phyloP scores from a whole-genome alignment of 805 yeast species.

The Lachancea thermotolerans region DNA sequence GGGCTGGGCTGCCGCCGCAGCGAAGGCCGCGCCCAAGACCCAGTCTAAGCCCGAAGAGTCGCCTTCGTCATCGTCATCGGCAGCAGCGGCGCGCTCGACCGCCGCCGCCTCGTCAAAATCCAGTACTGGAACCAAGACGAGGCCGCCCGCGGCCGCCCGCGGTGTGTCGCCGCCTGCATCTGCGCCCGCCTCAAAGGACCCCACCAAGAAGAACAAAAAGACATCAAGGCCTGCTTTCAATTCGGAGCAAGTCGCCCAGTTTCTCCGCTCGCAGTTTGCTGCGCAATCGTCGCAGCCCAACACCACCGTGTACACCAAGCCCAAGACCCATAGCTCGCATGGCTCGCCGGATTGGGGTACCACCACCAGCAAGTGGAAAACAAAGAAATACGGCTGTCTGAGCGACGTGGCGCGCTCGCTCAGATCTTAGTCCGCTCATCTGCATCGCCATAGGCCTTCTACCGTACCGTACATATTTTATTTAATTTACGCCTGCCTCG shows the following conservation, averaged over 20 bases:
- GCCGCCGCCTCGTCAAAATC: not conserved
- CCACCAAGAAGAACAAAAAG: slow-evolving; percentile 6
- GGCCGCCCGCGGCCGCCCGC: not conserved
- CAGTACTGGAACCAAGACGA: not conserved
- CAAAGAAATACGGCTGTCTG: slow-evolving; percentile 27
- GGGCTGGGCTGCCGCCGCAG: slow-evolving; percentile 32
- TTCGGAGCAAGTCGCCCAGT: slow-evolving; percentile 21
- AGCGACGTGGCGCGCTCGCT: slow-evolving; percentile 24
- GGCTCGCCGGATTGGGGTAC: slow-evolving; percentile 26
- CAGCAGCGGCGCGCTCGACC: too few relatives aligned
- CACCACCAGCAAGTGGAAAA: slow-evolving; percentile 20
- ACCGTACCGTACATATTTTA: too few relatives aligned
- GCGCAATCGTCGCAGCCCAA: slow-evolving; percentile 8
- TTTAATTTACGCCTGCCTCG: too few relatives aligned
- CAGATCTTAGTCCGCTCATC: slow-evolving; percentile 9
- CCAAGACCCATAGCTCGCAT: not conserved
- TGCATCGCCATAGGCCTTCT: too few relatives aligned
- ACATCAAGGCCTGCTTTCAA: slow-evolving; percentile 20
- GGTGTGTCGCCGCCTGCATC: not conserved
- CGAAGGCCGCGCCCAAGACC: slow-evolving; percentile 21
- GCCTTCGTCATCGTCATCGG: too few relatives aligned
- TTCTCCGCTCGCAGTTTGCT: slow-evolving; percentile 13
- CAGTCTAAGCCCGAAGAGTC: slow-evolving; percentile 3
- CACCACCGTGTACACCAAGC: slow-evolving; percentile 9
- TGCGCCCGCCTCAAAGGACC: slow-evolving; percentile 1